A percentile compares a stretch with the other conserved stretches of the same genome.
phyloP scores from a whole-genome alignment of 345 rosid genomes.

The Eucalyptus cladocalyx region DNA sequence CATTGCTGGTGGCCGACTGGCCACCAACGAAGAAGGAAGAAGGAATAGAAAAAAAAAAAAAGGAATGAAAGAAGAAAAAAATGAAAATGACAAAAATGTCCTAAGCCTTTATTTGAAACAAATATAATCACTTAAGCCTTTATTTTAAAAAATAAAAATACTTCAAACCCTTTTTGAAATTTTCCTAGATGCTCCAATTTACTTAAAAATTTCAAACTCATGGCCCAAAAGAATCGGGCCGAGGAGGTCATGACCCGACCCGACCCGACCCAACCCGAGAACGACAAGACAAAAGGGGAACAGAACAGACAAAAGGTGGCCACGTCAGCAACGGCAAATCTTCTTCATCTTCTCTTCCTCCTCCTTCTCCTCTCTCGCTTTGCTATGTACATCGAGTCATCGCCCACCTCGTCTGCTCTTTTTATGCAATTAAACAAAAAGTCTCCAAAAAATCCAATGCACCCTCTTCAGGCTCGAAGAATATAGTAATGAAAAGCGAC shows the following conservation, averaged over 20 bases:
- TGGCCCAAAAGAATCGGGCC: neutral
- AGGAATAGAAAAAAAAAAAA: no score
- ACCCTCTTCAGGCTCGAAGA: neutral
- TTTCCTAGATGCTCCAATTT: no score
- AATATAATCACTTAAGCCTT: no score
- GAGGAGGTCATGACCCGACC: neutral
- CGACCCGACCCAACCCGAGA: neutral
- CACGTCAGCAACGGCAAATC: neutral
- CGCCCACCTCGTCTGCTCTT: neutral
- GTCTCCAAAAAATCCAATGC: no score
- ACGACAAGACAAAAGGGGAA: neutral
- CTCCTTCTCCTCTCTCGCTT: neutral
- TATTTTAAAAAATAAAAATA: no score
- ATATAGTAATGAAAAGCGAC: neutral
- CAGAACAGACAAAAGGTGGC: neutral
- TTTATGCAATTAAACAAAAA: neutral
- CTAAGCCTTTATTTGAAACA: no score
- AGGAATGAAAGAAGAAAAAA: no score
- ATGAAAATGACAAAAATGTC: no score
- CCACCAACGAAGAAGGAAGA: fast-evolving
- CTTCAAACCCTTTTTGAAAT: no score
- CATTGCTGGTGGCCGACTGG: fast-evolving
- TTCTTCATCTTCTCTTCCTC: neutral
- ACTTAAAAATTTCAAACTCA: neutral
- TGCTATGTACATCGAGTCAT: neutral